Conservation (phyloP, 2,329 filamentous ascomycete species). For the Microsporum canis region DNA sequence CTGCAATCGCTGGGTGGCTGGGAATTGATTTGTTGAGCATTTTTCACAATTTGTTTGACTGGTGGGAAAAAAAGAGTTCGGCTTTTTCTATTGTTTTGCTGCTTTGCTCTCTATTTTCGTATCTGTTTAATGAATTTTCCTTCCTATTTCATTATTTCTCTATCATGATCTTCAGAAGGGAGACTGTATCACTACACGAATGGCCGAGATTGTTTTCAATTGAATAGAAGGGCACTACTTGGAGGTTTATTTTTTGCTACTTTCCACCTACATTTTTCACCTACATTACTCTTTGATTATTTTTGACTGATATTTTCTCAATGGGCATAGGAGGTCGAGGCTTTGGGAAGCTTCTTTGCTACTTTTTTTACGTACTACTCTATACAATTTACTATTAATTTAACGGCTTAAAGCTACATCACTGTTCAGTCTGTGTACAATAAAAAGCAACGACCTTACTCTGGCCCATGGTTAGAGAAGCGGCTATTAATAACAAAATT, state of each 20-base stretch:
- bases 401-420: not conserved
- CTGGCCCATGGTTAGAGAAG: too few species aligned
- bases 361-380: not conserved
- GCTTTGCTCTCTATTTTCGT: not conserved
- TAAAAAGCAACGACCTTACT: too few species aligned
- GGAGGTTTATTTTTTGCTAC: not conserved
- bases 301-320: not conserved
- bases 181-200: conserved; percentile 4
- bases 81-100: not conserved
- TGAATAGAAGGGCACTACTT: not conserved
- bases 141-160: not conserved
- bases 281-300: not conserved
- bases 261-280: not conserved
- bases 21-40: conserved; percentile 5
- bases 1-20: conserved; percentile 1
- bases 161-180: not conserved
- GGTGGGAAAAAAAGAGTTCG: conserved; percentile 1
- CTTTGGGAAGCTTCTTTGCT: not conserved
- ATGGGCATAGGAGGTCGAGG: not conserved
- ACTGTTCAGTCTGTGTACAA: too few species aligned
- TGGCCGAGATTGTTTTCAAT: not conserved
- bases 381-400: not conserved
- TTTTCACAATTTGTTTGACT: not conserved
- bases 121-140: not conserved
- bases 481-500: not conserved